phyloP scores from a whole-genome alignment of 768 basidiomycete genomes.

The Crucibulum laeve region DNA sequence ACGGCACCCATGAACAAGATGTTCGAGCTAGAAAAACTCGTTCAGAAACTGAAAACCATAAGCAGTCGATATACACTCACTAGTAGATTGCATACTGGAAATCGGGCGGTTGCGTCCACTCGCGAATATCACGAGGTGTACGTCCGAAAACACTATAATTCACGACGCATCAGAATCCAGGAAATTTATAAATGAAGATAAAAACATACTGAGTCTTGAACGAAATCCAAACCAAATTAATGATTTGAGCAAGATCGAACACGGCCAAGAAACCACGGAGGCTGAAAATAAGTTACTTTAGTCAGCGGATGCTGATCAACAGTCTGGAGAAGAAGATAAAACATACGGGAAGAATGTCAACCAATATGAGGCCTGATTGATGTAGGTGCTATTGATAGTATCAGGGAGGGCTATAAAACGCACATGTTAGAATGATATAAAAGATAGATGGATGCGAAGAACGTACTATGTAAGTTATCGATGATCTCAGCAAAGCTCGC shows the following conservation, averaged over 20 bases:
- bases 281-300: slow-evolving; percentile 28
- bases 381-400: slow-evolving; percentile 81
- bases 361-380: slow-evolving; percentile 91
- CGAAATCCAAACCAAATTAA: slow-evolving; percentile 85
- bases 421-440: background rate
- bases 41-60: no score
- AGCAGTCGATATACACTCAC: slow-evolving; percentile 37
- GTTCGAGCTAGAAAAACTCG: no score
- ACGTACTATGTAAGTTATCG: slow-evolving; percentile 40
- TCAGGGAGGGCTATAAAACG: slow-evolving; percentile 51
- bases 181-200: background rate
- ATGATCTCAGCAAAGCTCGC: slow-evolving; percentile 44
- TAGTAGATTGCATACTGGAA: slow-evolving; percentile 87
- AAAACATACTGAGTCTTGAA: slow-evolving; percentile 70
- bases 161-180: background rate
- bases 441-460: background rate
- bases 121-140: slow-evolving; percentile 85
- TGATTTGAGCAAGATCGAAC: slow-evolving; percentile 93
- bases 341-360: slow-evolving; percentile 91
- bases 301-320: background rate
- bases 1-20: slow-evolving; percentile 94
- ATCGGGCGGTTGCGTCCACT: slow-evolving; percentile 87
- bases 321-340: slow-evolving; percentile 2
- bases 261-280: slow-evolving; percentile 92
- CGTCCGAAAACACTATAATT: slow-evolving; percentile 68